Base-by-base conservation (phyloP, 768 basidiomycete genomes). In the Trametes elegans region DNA sequence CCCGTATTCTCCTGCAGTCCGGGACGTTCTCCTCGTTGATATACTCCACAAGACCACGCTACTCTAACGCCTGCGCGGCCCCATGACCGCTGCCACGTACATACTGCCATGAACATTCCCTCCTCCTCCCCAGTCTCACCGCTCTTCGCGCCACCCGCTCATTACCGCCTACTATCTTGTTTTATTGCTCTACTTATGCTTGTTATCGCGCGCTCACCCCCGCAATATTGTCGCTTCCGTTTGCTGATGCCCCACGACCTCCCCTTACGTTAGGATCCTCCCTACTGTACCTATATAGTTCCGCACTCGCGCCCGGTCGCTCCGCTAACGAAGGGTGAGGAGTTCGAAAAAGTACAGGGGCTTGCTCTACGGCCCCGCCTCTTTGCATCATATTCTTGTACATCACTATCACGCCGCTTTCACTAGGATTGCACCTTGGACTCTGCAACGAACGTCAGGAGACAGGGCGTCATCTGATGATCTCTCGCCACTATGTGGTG, bases 1-100 rank as follows among this genome's bases (percentile, higher is more conserved):
- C 24, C 3, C n/a, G n/a, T n/a, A n/a, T 7, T 7, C 26, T 14
- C 24, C 18, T 31, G 13, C 55, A 71, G 70, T 68, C 44, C 66
- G 64, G 39, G 69, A 71, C 27, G 55, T 59, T 31, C 61, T 70
- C 21, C 50, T 64, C 27, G 60, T 58, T 1, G 47, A 55, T 24
- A 62, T 59, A n/a, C 57, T 70, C 7, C 52, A 59, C 11, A 29
- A 49, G 14, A 59, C 57, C 11, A 53, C 57, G 24, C 38, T 59
- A 4, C 49, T 59, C 11, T 59, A 31, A 45, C 1, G 26, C 26
- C 18, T 8, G 9, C 21, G n/a, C 3, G 26, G 8, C 18, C n/a
- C 19, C 35, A 49, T 23, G 41, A 6, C 24, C 26, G 4, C 31
- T 35, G 19, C 35, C 27, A 8, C 19, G 14, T 29, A 10, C 35